Conservation (phyloP, 129 eudicot genomes). For the Helianthus tuberosus region DNA sequence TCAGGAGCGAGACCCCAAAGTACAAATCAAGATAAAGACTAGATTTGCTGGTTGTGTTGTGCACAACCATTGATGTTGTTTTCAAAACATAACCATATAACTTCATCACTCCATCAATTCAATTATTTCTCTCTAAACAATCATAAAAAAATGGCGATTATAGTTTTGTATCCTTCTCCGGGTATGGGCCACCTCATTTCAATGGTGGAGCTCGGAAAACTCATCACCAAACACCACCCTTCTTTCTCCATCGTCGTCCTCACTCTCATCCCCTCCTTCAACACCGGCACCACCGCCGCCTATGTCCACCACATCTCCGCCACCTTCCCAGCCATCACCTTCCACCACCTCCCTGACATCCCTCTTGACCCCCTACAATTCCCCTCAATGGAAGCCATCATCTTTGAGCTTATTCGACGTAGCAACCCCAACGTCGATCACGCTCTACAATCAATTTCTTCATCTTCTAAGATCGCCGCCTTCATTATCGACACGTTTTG, state of each 20-base stretch:
- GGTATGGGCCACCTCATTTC: constrained; percentile 45
- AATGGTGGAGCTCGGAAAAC: constrained; percentile 51
- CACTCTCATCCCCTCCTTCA: constrained; percentile 28
- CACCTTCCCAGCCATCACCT: constrained; percentile 49
- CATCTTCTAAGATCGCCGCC: constrained; percentile 27
- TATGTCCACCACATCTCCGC: constrained; percentile 40
- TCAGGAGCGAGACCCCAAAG: too few relatives aligned
- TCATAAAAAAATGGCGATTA: neutral
- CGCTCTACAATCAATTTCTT: constrained; percentile 46
- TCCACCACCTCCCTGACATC: constrained; percentile 46
- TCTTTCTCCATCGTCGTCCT: constrained; percentile 37
- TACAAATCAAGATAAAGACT: too few relatives aligned
- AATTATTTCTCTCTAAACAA: too few relatives aligned
- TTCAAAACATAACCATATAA: too few relatives aligned
- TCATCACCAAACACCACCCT: constrained; percentile 33
- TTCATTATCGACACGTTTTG: constrained; percentile 32
- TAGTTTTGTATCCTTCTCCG: constrained; percentile 43
- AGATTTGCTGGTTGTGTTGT: too few relatives aligned
- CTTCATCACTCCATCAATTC: too few relatives aligned
- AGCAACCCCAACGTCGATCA: constrained; percentile 40
- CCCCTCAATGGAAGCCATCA: constrained; percentile 41
- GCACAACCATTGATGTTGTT: too few relatives aligned
- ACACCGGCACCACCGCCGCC: constrained; percentile 40
- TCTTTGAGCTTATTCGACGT: constrained; percentile 42
- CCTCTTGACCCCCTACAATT: constrained; percentile 33